Evolutionary conservation across 768 basidiomycete species (phyloP).

Genomic region (Xanthoconium purpureum): DNA sequence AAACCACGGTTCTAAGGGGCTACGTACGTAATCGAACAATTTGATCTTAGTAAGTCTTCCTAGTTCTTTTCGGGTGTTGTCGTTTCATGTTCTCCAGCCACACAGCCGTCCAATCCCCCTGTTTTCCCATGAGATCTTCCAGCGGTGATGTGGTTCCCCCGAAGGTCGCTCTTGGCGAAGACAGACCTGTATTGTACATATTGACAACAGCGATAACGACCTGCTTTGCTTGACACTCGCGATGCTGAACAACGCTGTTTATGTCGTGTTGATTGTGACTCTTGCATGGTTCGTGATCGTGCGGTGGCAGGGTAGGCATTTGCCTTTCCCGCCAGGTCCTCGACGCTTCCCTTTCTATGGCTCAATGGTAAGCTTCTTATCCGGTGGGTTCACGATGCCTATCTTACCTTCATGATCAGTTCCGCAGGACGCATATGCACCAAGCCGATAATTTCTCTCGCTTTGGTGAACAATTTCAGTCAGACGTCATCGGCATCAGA

Average conservation of each 20-base stretch:
- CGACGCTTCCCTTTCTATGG: conserved; percentile 1
- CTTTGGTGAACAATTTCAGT: conserved; percentile 1
- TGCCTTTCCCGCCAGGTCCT: conserved; percentile 5
- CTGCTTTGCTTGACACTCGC: neutral
- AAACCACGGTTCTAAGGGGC: too few species aligned
- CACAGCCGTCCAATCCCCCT: too few species aligned
- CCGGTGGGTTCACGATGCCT: too few species aligned
- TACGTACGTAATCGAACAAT: too few species aligned
- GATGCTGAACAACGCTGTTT: too few species aligned
- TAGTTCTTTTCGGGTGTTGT: too few species aligned
- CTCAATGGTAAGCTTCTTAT: conserved; percentile 1
- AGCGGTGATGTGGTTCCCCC: too few species aligned
- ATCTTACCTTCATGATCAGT: neutral
- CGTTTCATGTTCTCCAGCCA: too few species aligned
- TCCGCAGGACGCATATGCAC: conserved; percentile 1
- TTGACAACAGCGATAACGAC: neutral
- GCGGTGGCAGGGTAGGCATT: neutral
- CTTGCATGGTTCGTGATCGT: neutral
- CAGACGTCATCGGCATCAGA: conserved; percentile 2
- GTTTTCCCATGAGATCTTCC: too few species aligned
- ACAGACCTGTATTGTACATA: too few species aligned
- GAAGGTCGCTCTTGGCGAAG: too few species aligned
- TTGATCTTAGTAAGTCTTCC: too few species aligned
- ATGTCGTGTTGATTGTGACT: neutral
- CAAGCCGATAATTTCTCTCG: conserved; percentile 6